Evolutionary conservation across 306 rosid genomes (phyloP), one percentile per base, ranked within the genome.

Genomic region (Alnus glutinosa): DNA sequence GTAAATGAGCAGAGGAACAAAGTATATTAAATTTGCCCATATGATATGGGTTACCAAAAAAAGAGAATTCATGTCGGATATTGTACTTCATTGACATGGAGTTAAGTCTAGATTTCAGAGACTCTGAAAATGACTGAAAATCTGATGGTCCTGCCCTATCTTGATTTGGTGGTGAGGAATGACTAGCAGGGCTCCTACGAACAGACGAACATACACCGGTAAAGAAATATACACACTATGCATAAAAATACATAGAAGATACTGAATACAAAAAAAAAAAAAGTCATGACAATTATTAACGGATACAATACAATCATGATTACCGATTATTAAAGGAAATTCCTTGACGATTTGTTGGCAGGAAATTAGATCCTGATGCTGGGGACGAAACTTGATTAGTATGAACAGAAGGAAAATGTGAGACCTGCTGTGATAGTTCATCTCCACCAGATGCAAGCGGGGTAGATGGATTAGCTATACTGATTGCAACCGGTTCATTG

Each of bases 141-240:
- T 93, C 98, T n/a, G 98, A 95, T 42, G 96, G 89, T 49, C 93
- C 97, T 72, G 90, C 96, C 49, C 76, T 68, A 76, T 90, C 97
- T 73, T 84, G 85, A 84, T 79, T 79, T 48, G 57, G 55, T 9
- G 86, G 75, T 34, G 87, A 80, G 79, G 95, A 88, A 63, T 71
- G 88, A 44, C 75, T 75, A 39, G 70, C 55, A 68, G 88, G 85
- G 76, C 75, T 84, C 83, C 94, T 92, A 80, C 70, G 62, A 57
- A 55, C 50, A 64, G 71, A 76, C 66, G 68, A 78, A 71, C 64
- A 9, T 63, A 15, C 48, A 58, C 48, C 52, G 37, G 36, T 57
- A 70, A 61, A 81, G 46, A 83, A 75, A 64, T 6, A 75, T 8
- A 77, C n/a, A 74, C 61, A 67, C n/a, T 34, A 19, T 7, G 66